phyloP scores from a whole-genome alignment of 2,329 filamentous ascomycete genomes.

The Septoria linicola region DNA sequence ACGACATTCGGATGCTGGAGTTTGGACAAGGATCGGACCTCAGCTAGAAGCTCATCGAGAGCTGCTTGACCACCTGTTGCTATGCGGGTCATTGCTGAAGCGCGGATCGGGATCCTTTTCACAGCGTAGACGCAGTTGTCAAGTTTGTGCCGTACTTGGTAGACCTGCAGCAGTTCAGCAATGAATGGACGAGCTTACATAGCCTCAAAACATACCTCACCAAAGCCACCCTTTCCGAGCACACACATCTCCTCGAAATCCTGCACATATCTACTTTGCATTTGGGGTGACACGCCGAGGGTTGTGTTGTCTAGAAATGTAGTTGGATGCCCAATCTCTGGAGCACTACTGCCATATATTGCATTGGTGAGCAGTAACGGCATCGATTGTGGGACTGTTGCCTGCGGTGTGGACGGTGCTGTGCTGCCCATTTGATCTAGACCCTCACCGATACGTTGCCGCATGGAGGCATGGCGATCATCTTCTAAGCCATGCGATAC shows the following conservation, averaged over 20 bases:
- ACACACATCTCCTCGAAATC: slow-evolving; percentile 56
- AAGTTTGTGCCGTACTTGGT: slow-evolving; percentile 59
- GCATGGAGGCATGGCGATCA: slow-evolving; percentile 37
- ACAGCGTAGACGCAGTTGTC: slow-evolving; percentile 64
- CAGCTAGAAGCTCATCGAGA: slow-evolving; percentile 57
- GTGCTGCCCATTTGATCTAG: slow-evolving; percentile 31
- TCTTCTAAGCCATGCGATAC: slow-evolving; percentile 41
- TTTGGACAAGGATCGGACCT: slow-evolving; percentile 61
- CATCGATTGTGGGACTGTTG: slow-evolving; percentile 19
- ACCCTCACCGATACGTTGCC: slow-evolving; percentile 41
- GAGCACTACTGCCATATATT: not conserved
- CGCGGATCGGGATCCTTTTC: slow-evolving; percentile 62
- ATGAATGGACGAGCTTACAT: slow-evolving; percentile 63
- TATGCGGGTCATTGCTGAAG: slow-evolving; percentile 46
- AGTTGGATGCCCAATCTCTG: slow-evolving; percentile 13
- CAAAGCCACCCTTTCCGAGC: slow-evolving; percentile 64
- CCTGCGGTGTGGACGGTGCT: slow-evolving; percentile 6
- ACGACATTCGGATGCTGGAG: slow-evolving; percentile 67
- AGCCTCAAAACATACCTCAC: slow-evolving; percentile 56
- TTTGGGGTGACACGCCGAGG: slow-evolving; percentile 27
- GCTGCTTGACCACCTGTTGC: slow-evolving; percentile 53
- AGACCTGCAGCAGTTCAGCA: slow-evolving; percentile 56
- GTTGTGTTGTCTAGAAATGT: slow-evolving; percentile 19
- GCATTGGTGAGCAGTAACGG: slow-evolving; percentile 26
- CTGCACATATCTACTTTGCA: slow-evolving; percentile 47